These are phyloP conservation scores for Salix udensis DNA, from an alignment of 345 rosid species.

Conservation along the genomic window DNA sequence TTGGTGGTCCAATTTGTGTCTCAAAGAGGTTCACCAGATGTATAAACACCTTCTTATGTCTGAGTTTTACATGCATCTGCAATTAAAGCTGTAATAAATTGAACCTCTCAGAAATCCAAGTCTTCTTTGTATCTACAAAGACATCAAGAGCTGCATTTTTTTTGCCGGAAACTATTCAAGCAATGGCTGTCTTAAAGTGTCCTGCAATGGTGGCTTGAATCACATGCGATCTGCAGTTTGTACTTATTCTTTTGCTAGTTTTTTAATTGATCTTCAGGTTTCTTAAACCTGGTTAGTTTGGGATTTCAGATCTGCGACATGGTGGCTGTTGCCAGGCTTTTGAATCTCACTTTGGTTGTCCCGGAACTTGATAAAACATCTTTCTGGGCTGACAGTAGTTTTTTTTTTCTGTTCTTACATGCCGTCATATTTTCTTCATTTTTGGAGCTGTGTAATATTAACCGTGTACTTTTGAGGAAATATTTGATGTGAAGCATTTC, in stretches of 20 bases:
- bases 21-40: not conserved
- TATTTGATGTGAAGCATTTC: slow-evolving; percentile 84
- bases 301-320: slow-evolving; percentile 79
- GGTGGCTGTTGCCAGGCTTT: slow-evolving; percentile 79
- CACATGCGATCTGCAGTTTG: slow-evolving; percentile 96
- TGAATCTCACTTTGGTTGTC: slow-evolving; percentile 90
- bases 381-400: slow-evolving; percentile 98
- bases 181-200: slow-evolving; percentile 76
- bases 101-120: not conserved
- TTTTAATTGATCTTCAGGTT: slow-evolving; percentile 2
- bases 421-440: not conserved
- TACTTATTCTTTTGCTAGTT: slow-evolving; percentile 28
- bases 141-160: not conserved
- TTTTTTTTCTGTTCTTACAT: slow-evolving; percentile 21
- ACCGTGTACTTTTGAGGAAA: slow-evolving; percentile 78
- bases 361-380: slow-evolving; percentile 97
- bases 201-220: slow-evolving; percentile 91
- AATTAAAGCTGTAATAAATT: not conserved
- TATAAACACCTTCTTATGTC: not conserved
- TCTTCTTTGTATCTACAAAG: not conserved
- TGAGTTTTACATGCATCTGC: not conserved
- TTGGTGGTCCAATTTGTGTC: not conserved
- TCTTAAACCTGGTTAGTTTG: slow-evolving; percentile 15
- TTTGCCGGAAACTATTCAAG: slow-evolving; percentile 71
- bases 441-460: slow-evolving; percentile 5